These are phyloP conservation scores for Suillus fuscotomentosus DNA, from an alignment of 768 basidiomycete species.

Conservation along the genomic window DNA sequence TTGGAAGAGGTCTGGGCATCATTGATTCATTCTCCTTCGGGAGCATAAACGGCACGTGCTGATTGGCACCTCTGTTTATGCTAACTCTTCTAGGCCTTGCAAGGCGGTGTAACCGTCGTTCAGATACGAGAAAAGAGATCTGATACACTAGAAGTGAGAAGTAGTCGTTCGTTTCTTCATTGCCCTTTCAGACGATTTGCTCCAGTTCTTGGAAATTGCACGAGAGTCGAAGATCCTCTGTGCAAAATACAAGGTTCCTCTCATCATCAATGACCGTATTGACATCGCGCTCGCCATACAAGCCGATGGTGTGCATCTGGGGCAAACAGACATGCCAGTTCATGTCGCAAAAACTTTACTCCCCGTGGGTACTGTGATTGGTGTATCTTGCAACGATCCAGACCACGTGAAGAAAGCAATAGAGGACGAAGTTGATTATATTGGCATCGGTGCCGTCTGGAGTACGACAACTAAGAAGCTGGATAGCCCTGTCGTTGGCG, in stretches of 20 bases:
- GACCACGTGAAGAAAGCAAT: slow-evolving; percentile 65
- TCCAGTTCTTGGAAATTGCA: slow-evolving; percentile 78
- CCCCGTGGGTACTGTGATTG: slow-evolving; percentile 69
- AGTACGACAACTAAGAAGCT: slow-evolving; percentile 78
- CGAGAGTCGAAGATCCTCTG: slow-evolving; percentile 67
- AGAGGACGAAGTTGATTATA: slow-evolving; percentile 71
- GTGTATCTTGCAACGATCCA: slow-evolving; percentile 72
- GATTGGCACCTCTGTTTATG: neutral
- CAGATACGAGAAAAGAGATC: slow-evolving; percentile 85
- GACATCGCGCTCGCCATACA: slow-evolving; percentile 82
- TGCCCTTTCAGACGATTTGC: neutral
- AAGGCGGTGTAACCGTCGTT: slow-evolving; percentile 87
- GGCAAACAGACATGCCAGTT: slow-evolving; percentile 84
- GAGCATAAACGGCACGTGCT: neutral
- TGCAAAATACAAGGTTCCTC: slow-evolving; percentile 71
- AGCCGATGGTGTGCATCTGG: slow-evolving; percentile 78
- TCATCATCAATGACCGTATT: slow-evolving; percentile 86
- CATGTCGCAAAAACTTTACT: slow-evolving; percentile 64
- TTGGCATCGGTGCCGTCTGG: slow-evolving; percentile 88
- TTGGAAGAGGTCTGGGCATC: slow-evolving; percentile 62
- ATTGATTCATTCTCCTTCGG: neutral
- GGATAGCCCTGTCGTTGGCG: slow-evolving; percentile 62
- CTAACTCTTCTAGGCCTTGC: slow-evolving; percentile 53
- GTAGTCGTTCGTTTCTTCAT: slow-evolving; percentile 1
- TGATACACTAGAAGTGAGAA: slow-evolving; percentile 75